phyloP scores from a whole-genome alignment of 2,329 filamentous ascomycete genomes.

The Albifimbria verrucaria region DNA sequence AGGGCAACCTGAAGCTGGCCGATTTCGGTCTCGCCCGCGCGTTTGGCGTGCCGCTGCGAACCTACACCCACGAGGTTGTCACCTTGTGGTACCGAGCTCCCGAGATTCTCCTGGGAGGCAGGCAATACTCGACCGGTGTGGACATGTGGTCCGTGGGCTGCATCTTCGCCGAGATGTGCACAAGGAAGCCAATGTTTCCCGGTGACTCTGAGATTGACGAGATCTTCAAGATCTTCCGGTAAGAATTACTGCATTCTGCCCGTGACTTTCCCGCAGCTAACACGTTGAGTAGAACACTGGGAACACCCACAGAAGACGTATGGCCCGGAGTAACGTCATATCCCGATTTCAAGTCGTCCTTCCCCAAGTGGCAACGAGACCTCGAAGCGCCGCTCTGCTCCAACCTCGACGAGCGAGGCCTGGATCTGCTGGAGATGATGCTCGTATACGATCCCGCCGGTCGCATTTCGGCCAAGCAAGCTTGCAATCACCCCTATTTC shows the following conservation, averaged over 20 bases:
- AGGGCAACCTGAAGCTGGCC: constrained; percentile 85
- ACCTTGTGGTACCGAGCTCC: constrained; percentile 91
- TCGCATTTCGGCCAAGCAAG: constrained; percentile 85
- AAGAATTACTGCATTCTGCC: too few relatives aligned
- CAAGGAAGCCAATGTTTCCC: constrained; percentile 85
- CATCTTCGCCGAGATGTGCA: constrained; percentile 97
- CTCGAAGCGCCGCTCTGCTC: constrained; percentile 63
- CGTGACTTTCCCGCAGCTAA: neutral
- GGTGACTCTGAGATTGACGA: constrained; percentile 69
- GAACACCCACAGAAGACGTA: constrained; percentile 75
- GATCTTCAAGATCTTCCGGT: constrained; percentile 66
- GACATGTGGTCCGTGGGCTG: constrained; percentile 96
- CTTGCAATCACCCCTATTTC: constrained; percentile 83
- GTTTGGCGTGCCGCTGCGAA: constrained; percentile 85
- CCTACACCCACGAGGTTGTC: constrained; percentile 93
- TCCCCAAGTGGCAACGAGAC: constrained; percentile 85
- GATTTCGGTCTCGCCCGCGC: constrained; percentile 88
- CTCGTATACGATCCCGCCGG: constrained; percentile 85
- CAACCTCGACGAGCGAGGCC: constrained; percentile 67
- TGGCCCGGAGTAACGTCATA: constrained; percentile 95
- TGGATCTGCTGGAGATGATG: constrained; percentile 66
- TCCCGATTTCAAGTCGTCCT: constrained; percentile 88
- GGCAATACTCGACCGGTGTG: constrained; percentile 90
- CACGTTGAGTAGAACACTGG: constrained; percentile 57
- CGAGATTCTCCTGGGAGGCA: constrained; percentile 84